phyloP scores from a whole-genome alignment of 768 basidiomycete species.

The Mycena indigotica region DNA sequence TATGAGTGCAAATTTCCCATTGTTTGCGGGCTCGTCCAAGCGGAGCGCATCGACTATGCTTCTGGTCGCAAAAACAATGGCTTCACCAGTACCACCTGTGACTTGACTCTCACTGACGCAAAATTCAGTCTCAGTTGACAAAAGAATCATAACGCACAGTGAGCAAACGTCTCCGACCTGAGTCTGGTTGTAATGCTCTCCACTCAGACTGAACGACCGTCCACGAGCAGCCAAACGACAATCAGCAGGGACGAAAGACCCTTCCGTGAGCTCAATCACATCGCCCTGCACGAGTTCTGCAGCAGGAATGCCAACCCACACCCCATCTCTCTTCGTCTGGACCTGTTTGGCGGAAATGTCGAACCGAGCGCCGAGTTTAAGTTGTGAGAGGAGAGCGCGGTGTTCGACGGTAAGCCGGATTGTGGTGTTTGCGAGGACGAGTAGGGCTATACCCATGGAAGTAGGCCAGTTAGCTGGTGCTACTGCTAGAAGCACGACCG shows the following conservation, averaged over 20 bases:
- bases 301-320: slow-evolving; percentile 91
- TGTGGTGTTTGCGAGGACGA: slow-evolving; percentile 88
- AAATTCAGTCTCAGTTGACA: not conserved
- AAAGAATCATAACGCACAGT: slow-evolving; percentile 61
- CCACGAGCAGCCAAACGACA: slow-evolving; percentile 93
- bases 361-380: slow-evolving; percentile 97
- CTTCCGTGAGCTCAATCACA: slow-evolving; percentile 95
- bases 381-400: slow-evolving; percentile 95
- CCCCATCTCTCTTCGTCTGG: slow-evolving; percentile 83
- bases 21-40: no score
- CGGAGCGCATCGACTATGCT: slow-evolving; percentile 72
- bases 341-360: slow-evolving; percentile 76
- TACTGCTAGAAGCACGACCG: not conserved
- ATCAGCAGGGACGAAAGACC: slow-evolving; percentile 95
- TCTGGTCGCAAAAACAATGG: slow-evolving; percentile 95
- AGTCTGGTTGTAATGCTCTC: slow-evolving; percentile 89
- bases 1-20: no score
- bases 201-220: slow-evolving; percentile 95
- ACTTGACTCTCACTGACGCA: slow-evolving; percentile 82
- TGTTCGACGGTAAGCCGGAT: slow-evolving; percentile 98
- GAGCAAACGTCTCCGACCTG: slow-evolving; percentile 93
- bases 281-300: slow-evolving; percentile 90
- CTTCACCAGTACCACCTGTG: slow-evolving; percentile 97
- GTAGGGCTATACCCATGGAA: slow-evolving; percentile 90
- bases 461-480: slow-evolving; percentile 72